Conservation (phyloP, 306 rosid genomes). For the Vigna unguiculata region DNA sequence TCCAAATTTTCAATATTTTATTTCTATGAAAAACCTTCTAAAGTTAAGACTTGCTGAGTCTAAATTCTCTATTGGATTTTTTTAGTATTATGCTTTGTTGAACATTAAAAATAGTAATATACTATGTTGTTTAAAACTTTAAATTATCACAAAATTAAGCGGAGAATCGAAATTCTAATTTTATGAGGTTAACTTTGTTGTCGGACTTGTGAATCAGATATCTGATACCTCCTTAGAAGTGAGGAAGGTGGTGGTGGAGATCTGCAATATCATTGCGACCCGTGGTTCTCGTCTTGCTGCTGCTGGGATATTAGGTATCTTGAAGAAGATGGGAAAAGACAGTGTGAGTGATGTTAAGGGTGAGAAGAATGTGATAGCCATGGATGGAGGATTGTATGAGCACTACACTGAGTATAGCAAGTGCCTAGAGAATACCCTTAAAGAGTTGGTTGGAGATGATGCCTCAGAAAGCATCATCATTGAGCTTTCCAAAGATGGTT, state of each 20-base stretch:
- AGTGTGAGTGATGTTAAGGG: constrained; percentile 49
- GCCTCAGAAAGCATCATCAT: constrained; percentile 53
- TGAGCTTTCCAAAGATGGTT: constrained; percentile 82
- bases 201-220: constrained; percentile 55
- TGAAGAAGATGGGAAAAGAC: constrained; percentile 82
- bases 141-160: no score
- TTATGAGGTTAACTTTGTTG: constrained; percentile 4
- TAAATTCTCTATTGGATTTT: no score
- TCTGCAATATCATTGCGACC: constrained; percentile 78
- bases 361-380: constrained; percentile 67
- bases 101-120: no score
- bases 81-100: no score
- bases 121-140: no score
- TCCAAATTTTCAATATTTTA: constrained; percentile 11
- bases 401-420: constrained; percentile 79
- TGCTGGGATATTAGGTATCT: constrained; percentile 83
- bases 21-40: constrained; percentile 6
- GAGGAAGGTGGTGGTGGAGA: constrained; percentile 65
- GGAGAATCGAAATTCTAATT: no score
- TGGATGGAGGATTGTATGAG: constrained; percentile 93
- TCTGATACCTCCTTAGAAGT: constrained; percentile 64
- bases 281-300: constrained; percentile 94
- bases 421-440: constrained; percentile 72
- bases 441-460: constrained; percentile 70
- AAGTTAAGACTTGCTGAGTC: no score